Base-by-base conservation (phyloP, 1,139 yeast genomes). In the Yamadazyma membranifaciens region DNA sequence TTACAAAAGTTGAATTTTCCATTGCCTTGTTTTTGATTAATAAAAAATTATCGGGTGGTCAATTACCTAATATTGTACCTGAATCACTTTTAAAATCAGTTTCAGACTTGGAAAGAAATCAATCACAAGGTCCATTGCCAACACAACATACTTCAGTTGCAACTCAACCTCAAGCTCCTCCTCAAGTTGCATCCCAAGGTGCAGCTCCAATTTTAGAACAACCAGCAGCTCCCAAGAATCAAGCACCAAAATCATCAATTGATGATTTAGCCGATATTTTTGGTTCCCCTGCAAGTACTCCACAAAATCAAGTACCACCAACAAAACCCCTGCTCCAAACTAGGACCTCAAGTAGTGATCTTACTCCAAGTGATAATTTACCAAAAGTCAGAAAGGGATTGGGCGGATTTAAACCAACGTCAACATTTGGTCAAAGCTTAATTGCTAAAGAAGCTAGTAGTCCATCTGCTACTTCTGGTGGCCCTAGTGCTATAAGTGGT, bases 1-100 rank as follows among this genome's bases (percentile, higher is more conserved):
- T 94, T 56, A 75, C 87, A 32, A 82, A 78, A 55, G 69, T 79
- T 47, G 98, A 92, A 60, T 92, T 94, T 62, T 81, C 95, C 2
- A 85, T 92, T 57, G 98, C 98, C 11, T 85, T 92, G 85, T 92
- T 84, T 58, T 75, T 92, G 52, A 94, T 92, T 10, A 95, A 89
- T 62, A 87, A 83, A 62, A 84, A 80, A 54, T 70, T 89, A 45
- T 75, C 86, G 2, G 98, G 98, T 13, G 73, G 73, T 33, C 80
- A 75, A 22, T 71, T 92, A 49, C 98, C 98, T 2, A 78, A 80
- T 49, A 73, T 80, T 9, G 75, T 81, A 34, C 87, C 87, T 3
- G 75, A 75, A 31, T 64, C 72, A 17, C 65, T 81, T 48, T 57
- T 81, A 41, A 59, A 65, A 11, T 65, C 73, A 3, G 51, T 66